A percentile compares a stretch with the other conserved stretches of the same genome.
Evolutionary conservation across 306 rosid species (phyloP).

Genomic region (Citrullus colocynthis): DNA sequence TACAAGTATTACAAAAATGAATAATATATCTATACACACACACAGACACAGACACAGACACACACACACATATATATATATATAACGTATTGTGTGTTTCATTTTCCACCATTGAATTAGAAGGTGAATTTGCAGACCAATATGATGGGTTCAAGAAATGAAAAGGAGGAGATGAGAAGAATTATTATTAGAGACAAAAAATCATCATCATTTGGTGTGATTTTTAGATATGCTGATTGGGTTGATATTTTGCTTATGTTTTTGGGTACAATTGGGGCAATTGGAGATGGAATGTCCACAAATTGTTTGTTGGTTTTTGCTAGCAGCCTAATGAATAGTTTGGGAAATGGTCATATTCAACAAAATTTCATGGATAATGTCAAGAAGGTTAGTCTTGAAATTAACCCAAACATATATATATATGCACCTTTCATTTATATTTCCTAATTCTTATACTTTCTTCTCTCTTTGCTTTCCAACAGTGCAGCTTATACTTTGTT

Average conservation of each 20-base stretch:
- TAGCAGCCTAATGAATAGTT: slow-evolving; percentile 80
- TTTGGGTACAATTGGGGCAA: slow-evolving; percentile 72
- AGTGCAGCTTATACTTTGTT: slow-evolving; percentile 91
- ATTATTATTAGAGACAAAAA: background rate
- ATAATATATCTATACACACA: too few relatives aligned
- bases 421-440: too few relatives aligned
- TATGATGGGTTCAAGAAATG: background rate
- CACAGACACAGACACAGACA: too few relatives aligned
- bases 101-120: background rate
- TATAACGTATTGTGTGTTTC: background rate
- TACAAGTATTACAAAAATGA: background rate
- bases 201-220: slow-evolving; percentile 9
- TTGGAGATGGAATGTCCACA: slow-evolving; percentile 92
- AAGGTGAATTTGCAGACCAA: background rate
- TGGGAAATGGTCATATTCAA: slow-evolving; percentile 43
- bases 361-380: slow-evolving; percentile 57
- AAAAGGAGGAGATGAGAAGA: slow-evolving; percentile 7
- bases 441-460: too few relatives aligned
- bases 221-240: slow-evolving; percentile 72
- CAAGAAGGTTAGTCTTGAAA: slow-evolving; percentile 38
- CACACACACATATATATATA: too few relatives aligned
- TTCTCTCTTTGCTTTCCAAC: slow-evolving; percentile 10
- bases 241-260: slow-evolving; percentile 61
- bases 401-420: too few relatives aligned
- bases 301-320: slow-evolving; percentile 65